Evolutionary conservation across 306 rosid genomes (phyloP).

Genomic region (Citrullus amarus): DNA sequence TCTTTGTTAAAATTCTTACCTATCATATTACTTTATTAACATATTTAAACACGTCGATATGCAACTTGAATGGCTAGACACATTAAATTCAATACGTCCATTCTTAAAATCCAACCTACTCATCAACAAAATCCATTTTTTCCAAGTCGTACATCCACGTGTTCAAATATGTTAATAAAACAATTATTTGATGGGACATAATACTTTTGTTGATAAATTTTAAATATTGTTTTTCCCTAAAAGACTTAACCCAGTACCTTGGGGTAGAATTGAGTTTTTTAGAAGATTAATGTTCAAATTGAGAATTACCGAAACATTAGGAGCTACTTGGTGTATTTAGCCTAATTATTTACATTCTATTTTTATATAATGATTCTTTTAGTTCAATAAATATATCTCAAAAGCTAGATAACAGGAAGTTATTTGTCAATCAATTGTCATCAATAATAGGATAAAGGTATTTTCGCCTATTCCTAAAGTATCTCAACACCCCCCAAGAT

Average conservation of each 20-base stretch:
- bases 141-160: neutral
- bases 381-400: neutral
- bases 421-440: neutral
- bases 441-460: neutral
- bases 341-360: neutral
- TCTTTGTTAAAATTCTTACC: neutral
- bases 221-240: too few relatives aligned
- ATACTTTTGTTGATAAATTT: neutral
- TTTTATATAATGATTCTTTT: neutral
- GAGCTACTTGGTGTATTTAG: neutral
- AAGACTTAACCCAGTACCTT: too few relatives aligned
- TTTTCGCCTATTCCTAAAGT: neutral
- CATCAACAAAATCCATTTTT: neutral
- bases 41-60: neutral
- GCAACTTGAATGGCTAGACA: neutral
- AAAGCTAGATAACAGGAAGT: neutral
- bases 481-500: too few relatives aligned
- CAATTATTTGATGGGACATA: neutral
- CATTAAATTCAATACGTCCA: neutral
- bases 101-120: neutral
- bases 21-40: neutral
- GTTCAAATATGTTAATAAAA: neutral
- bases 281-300: neutral
- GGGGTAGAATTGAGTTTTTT: neutral
- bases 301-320: neutral